Percentiles rank a stretch among this genome's conserved stretches.
phyloP scores from a whole-genome alignment of 306 rosid species.

The apple (Malus domestica) region ASM211411v1 NC_041801.1:4405501-4406000 shows the following conservation, averaged over 20 bases:
- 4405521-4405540: conserved; percentile 80
- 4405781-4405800: conserved; percentile 92
- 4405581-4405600: conserved; percentile 83
- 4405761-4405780: conserved; percentile 80
- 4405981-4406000: neutral
- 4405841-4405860: neutral
- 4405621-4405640: conserved; percentile 75
- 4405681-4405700: conserved; percentile 99
- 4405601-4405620: conserved; percentile 96
- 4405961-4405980: neutral
- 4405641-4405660: conserved; percentile 81
- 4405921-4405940: neutral
- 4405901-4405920: too few relatives aligned
- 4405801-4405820: conserved; percentile 72
- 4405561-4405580: conserved; percentile 73
- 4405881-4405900: neutral
- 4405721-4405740: conserved; percentile 97
- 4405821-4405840: conserved; percentile 9
- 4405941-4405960: neutral
- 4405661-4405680: conserved; percentile 98
- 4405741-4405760: conserved; percentile 97
- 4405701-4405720: conserved; percentile 91
- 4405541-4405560: conserved; percentile 81
- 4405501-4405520: conserved; percentile 95
- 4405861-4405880: neutral